Evolutionary conservation across 805 yeast genomes (phyloP).

Genomic region (Ogataea methanolica): DNA sequence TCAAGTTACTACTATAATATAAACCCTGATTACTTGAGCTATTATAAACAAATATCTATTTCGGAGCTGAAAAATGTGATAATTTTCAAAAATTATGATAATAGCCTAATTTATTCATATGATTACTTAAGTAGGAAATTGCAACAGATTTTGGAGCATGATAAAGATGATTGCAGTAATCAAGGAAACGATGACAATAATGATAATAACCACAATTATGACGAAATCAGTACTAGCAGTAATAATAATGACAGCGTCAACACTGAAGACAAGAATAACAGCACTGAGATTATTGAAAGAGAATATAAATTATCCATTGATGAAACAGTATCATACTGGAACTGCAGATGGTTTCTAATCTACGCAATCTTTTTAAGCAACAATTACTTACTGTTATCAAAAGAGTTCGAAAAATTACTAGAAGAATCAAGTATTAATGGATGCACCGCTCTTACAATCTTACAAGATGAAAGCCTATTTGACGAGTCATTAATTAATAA

Average conservation of each 20-base stretch:
- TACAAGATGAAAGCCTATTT: constrained; percentile 8
- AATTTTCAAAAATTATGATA: constrained; percentile 18
- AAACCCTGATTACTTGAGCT: constrained; percentile 12
- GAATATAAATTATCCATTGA: constrained; percentile 6
- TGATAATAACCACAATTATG: neutral
- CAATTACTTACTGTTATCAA: constrained; percentile 21
- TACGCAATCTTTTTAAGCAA: constrained; percentile 21
- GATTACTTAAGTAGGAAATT: constrained; percentile 16
- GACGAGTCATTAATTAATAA: constrained; percentile 13
- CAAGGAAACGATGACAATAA: constrained; percentile 9
- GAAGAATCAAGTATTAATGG: constrained; percentile 8
- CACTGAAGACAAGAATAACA: too few relatives aligned
- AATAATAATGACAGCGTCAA: too few relatives aligned
- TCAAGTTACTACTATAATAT: constrained; percentile 16
- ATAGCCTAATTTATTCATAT: constrained; percentile 8
- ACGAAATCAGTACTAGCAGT: constrained; percentile 4
- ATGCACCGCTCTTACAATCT: constrained; percentile 15
- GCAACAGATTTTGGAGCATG: constrained; percentile 17
- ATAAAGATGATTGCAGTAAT: constrained; percentile 15
- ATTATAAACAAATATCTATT: constrained; percentile 9
- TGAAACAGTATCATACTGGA: constrained; percentile 26
- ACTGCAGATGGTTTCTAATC: constrained; percentile 25
- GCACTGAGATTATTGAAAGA: neutral
- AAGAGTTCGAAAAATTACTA: constrained; percentile 15
- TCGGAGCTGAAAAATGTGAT: constrained; percentile 16